These are phyloP conservation scores for Carpinus viminea DNA, from an alignment of 306 rosid genomes.

Conservation along the genomic window DNA sequence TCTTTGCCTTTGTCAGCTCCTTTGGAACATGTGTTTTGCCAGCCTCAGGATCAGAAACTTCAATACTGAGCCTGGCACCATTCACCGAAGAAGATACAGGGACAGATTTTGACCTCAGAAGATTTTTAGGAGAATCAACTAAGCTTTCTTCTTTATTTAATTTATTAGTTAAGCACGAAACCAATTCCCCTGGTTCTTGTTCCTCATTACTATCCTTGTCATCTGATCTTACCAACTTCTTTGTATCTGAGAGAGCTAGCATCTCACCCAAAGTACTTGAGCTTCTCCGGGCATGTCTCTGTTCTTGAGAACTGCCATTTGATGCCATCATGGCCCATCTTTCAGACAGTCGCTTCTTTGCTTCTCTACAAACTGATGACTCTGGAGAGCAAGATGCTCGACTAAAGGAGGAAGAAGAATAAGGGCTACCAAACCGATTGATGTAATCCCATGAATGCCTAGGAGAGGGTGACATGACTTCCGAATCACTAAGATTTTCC, in stretches of 20 bases:
- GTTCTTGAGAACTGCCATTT: slow-evolving; percentile 57
- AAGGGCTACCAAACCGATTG: slow-evolving; percentile 60
- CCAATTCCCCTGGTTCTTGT: slow-evolving; percentile 48
- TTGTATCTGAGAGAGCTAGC: slow-evolving; percentile 78
- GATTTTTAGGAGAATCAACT: slow-evolving; percentile 48
- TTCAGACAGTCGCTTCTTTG: slow-evolving; percentile 91
- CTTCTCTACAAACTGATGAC: slow-evolving; percentile 89
- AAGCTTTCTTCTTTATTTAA: slow-evolving; percentile 40
- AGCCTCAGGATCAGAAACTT: slow-evolving; percentile 47
- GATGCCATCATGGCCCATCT: slow-evolving; percentile 86
- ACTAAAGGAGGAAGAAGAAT: slow-evolving; percentile 70
- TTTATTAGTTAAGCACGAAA: slow-evolving; percentile 44
- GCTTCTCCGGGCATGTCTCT: slow-evolving; percentile 50
- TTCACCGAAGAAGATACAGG: slow-evolving; percentile 57
- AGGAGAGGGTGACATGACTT: slow-evolving; percentile 67
- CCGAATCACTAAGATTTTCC: slow-evolving; percentile 75
- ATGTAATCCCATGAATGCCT: slow-evolving; percentile 86
- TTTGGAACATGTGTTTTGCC: slow-evolving; percentile 40
- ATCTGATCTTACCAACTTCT: slow-evolving; percentile 50
- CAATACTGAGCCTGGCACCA: slow-evolving; percentile 40
- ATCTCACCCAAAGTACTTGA: slow-evolving; percentile 91
- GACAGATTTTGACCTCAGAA: slow-evolving; percentile 81
- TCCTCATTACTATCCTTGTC: slow-evolving; percentile 41
- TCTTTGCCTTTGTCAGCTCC: slow-evolving; percentile 59
- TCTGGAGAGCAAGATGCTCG: slow-evolving; percentile 82